Base-by-base conservation (phyloP, 805 yeast species). In the Lipomyces spencermartinsiae region DNA sequence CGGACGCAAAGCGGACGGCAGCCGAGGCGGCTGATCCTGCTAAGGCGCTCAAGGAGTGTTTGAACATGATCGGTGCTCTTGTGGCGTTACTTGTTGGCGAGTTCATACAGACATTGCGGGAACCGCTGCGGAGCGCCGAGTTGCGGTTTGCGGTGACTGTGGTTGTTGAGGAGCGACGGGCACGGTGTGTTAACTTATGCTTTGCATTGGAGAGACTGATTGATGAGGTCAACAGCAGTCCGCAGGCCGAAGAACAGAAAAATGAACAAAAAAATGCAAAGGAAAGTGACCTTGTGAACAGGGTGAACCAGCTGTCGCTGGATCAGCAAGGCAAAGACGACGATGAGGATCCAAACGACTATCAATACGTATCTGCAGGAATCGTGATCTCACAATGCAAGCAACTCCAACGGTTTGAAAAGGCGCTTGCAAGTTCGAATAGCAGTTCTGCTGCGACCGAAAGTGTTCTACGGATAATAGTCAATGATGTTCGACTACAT, bases 311-410 rank as follows among this genome's bases (percentile, higher is more conserved):
- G 22, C 25, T 62, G 58, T 59, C 62, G 16, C 31, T 59, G 16
- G 46, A 16, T n/a, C 29, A 12, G 16, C 14, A 16, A 25, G 33
- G 12, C 22, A 1, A 10, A 8, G 34, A 65, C 25, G 62, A 59
- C 25, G 39, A 35, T n/a, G 58, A 31, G 3, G 64, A 56, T 19
- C 35, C 33, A 25, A 12, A 37, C n/a, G 59, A 46, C 1, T 63
- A 51, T 33, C 55, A 61, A 51, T 68, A 68, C 46, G 65, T 68
- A 16, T 58, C 67, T 3, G 61, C 70, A 14, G 71, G 70, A 14
- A 51, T 66, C n/a, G 65, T 63, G 2, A 49, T 68, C 2, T 29
- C 55, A 12, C 60, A 65, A 51, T 62, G 66, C 58, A 57, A 55
- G 35, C 31, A 29, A 19, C 54, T 68, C 22, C 54, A 51, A 12